phyloP scores from a whole-genome alignment of 495 filamentous ascomycete genomes.

The Pyrenula massariospora region DNA sequence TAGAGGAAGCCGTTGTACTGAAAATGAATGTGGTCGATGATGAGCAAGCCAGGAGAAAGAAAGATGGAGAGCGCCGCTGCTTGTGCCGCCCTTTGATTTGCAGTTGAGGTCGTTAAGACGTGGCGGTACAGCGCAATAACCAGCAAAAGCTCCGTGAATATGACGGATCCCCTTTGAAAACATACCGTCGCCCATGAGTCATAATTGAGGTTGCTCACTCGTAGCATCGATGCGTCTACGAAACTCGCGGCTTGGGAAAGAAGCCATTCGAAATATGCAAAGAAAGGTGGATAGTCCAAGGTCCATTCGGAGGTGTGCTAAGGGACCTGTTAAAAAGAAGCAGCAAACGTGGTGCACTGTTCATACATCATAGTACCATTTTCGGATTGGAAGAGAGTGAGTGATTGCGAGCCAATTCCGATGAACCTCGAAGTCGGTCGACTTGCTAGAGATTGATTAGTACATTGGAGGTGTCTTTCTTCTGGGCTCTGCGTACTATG shows the following conservation, averaged over 20 bases:
- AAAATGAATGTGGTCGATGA: slow-evolving; percentile 98
- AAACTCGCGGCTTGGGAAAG: slow-evolving; percentile 71
- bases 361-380: slow-evolving; percentile 86
- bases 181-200: slow-evolving; percentile 86
- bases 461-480: no score
- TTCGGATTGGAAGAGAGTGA: slow-evolving; percentile 69
- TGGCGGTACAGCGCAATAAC: slow-evolving; percentile 75
- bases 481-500: slow-evolving; percentile 59
- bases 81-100: slow-evolving; percentile 45
- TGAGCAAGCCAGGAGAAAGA: slow-evolving; percentile 82
- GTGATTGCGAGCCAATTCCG: slow-evolving; percentile 97
- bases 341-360: slow-evolving; percentile 1
- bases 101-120: slow-evolving; percentile 1
- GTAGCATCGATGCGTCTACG: slow-evolving; percentile 71
- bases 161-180: slow-evolving; percentile 82
- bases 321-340: slow-evolving; percentile 1
- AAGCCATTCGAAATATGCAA: slow-evolving; percentile 91
- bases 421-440: slow-evolving; percentile 98
- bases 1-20: slow-evolving; percentile 98
- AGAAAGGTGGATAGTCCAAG: slow-evolving; percentile 96
- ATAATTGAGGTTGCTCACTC: slow-evolving; percentile 69
- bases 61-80: slow-evolving; percentile 81
- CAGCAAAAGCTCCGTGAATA: slow-evolving; percentile 74
- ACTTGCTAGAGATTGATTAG: slow-evolving; percentile 53
- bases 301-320: slow-evolving; percentile 96